Evolutionary conservation across 495 filamentous ascomycete genomes (phyloP), one percentile per base, ranked within the genome.

Genomic region (Talaromyces liani): DNA sequence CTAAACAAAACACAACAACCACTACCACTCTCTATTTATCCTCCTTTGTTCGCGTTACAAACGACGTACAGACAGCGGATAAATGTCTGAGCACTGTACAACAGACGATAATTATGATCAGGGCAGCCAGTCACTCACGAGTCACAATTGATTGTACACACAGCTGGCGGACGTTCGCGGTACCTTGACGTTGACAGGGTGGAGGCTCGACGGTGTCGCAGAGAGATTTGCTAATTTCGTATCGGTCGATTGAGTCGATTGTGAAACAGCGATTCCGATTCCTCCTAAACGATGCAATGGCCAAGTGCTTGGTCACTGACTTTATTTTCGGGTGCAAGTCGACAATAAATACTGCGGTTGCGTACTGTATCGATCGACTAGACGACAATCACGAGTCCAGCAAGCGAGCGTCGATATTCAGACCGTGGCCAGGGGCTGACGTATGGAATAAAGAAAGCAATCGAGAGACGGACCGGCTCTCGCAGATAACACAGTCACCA

Each of bases 341-440:
- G 53, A 56, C 53, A 6, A 29, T 25, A 56, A 56, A 27, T 27
- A 56, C 22, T 56, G 51, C 16, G 18, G 18, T 36, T 36, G 33
- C 33, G 33, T 36, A 24, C 22, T 24, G 22, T 24, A 22, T 16
- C 22, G 25, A 14, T 56, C 27, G 24, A 58, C 56, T 14, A 58
- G 25, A 20, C 41, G 68, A 68, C 68, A 68, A 65, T 60, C 70
- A 74, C 72, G 63, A 74, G 70, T 66, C 69, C 72, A 74, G 72
- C 70, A 72, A 71, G 72, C 65, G 70, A 63, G 53, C 64, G 70
- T 69, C 67, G 64, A 22, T 29, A 18, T 14, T 56, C 27, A 29
- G 27, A 69, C 62, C 64, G 62, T 62, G 64, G 33, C 41, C 31
- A 58, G 67, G 67, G 65, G 61, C 57, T 49, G 61, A 61, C 49